Evolutionary conservation across 75 land plant genomes (phyloP), one percentile per base, ranked within the genome.

Genomic region (Cupressus sempervirens): DNA sequence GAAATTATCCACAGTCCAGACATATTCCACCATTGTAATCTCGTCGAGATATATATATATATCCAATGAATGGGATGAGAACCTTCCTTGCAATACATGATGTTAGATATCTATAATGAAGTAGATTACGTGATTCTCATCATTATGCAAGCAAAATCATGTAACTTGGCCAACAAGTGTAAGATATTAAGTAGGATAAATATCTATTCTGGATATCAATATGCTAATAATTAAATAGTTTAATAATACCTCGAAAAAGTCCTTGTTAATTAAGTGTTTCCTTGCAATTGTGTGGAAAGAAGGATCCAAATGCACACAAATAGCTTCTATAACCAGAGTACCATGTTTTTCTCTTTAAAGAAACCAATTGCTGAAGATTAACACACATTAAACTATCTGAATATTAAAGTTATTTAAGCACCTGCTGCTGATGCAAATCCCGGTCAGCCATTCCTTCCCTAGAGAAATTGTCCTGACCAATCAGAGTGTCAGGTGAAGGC

Each of bases 341-440:
- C 81, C 48, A n/a, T 79, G 29, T 79, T 36, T 79, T 1, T 0
- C 4, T 29, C 46, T 41, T 43, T 45, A 36, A 10, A n/a, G 12
- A 79, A 79, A 79, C 46, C 29, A 79, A 79, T 43, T 10, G 23
- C 46, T 45, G 23, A 79, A 79, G 52, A 79, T 79, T n/a, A 43
- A 43, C 29, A 43, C 12, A 79, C 50, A 45, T 41, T 29, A 43
- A 26, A n/a, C 79, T 76, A 40, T 76, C 26, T 38, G n/a, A 76
- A 20, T 40, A 38, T 76, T 36, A 38, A 40, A 76, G 23, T 79
- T 43, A 4, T 11, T 43, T 23, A 16, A 79, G 81, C 81, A 79
- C 81, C 79, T 76, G 26, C 32, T 45, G 81, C n/a, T 43, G 81
- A 41, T 23, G 50, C 50, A 8, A 79, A 45, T 79, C 46, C 48